phyloP scores from a whole-genome alignment of 164 flowering plant genomes.

The Vitis amurensis region DNA sequence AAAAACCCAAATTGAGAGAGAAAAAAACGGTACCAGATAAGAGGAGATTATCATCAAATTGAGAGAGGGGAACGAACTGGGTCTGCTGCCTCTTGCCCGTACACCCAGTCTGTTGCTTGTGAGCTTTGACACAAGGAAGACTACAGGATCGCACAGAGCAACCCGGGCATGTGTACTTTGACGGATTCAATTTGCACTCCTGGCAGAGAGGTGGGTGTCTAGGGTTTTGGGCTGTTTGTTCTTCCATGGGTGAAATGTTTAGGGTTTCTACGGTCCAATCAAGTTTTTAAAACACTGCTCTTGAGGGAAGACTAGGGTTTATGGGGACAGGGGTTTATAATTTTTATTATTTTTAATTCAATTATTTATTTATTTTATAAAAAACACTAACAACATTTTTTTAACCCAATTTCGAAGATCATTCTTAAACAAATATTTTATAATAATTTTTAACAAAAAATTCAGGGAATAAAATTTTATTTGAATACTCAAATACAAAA shows the following conservation, averaged over 20 bases:
- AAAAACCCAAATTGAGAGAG: not conserved
- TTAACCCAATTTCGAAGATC: too few species aligned
- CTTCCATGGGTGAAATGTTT: conserved; percentile 9
- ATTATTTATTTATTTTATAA: too few species aligned
- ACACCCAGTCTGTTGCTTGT: conserved; percentile 54
- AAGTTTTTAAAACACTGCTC: too few species aligned
- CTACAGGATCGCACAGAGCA: conserved; percentile 62
- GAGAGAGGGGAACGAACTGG: conserved; percentile 49
- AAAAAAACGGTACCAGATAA: conserved; percentile 43
- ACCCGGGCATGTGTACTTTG: conserved; percentile 66
- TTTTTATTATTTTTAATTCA: too few species aligned
- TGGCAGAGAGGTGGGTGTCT: conserved; percentile 30
- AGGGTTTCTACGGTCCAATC: too few species aligned
- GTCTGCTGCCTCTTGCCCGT: conserved; percentile 49
- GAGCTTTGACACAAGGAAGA: conserved; percentile 68
- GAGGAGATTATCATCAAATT: conserved; percentile 53
- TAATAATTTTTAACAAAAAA: too few species aligned
- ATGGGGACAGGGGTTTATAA: too few species aligned
- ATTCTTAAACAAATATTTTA: too few species aligned
- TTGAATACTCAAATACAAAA: too few species aligned
- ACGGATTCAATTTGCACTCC: conserved; percentile 47
- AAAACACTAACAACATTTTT: too few species aligned
- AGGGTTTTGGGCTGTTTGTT: conserved; percentile 1
- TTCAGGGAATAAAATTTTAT: too few species aligned
- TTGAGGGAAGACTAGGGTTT: too few species aligned